A percentile compares a stretch with the other conserved stretches of the same genome.
Conservation (phyloP, 208 protist species). For the Eutreptiella sp. region DNA sequence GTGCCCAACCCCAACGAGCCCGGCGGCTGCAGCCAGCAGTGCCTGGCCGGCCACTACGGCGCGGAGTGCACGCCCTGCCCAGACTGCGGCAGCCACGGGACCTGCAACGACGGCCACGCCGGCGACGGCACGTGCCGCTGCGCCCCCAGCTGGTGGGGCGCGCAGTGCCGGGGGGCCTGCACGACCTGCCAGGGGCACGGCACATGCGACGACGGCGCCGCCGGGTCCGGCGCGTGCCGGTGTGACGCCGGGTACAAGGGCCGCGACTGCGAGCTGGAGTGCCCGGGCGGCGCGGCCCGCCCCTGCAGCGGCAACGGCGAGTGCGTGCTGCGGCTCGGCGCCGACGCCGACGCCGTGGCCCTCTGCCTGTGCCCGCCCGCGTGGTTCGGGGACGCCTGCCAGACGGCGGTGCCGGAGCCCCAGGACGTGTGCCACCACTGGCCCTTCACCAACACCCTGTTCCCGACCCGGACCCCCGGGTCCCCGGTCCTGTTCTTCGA, state of each 20-base stretch:
- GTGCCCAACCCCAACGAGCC: neutral
- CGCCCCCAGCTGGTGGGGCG: slow-evolving; percentile 1
- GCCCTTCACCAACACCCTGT: too few species aligned
- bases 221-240: slow-evolving; percentile 12
- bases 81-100: slow-evolving; percentile 20
- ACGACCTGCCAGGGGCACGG: slow-evolving; percentile 5
- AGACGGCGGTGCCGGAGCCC: too few species aligned
- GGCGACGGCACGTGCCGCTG: slow-evolving; percentile 38
- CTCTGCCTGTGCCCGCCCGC: too few species aligned
- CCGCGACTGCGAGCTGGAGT: slow-evolving; percentile 5
- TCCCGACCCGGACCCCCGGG: too few species aligned
- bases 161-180: neutral
- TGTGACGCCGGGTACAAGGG: slow-evolving; percentile 24
- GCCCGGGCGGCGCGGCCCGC: neutral
- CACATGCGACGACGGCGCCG: slow-evolving; percentile 12
- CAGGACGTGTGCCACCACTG: too few species aligned
- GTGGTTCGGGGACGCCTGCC: too few species aligned
- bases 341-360: too few species aligned
- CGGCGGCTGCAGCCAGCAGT: slow-evolving; percentile 12
- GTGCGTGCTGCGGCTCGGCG: too few species aligned
- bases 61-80: neutral
- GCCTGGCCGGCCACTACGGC: neutral
- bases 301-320: slow-evolving; percentile 24
- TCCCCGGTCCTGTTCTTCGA: too few species aligned
- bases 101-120: slow-evolving; percentile 15